Percentiles rank a stretch among this genome's conserved stretches.
These are phyloP conservation scores for Saccharomycopsis hybrid DNA, from an alignment of 1,139 yeast genomes.

Conservation along the genomic window DNA sequence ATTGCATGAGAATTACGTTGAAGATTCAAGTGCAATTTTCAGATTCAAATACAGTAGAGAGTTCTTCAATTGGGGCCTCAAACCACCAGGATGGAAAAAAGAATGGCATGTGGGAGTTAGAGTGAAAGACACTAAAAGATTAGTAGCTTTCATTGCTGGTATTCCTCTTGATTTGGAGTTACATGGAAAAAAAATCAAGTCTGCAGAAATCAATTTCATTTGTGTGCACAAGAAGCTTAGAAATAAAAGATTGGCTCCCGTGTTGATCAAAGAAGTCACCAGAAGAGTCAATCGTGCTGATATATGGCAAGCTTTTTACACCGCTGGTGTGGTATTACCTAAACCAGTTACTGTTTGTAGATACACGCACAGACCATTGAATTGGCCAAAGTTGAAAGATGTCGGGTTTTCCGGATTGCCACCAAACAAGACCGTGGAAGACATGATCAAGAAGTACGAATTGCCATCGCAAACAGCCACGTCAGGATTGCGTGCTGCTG, in stretches of 20 bases:
- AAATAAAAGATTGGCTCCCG: conserved; percentile 91
- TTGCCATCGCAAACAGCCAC: conserved; percentile 48
- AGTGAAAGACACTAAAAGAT: conserved; percentile 64
- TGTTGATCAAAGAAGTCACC: conserved; percentile 87
- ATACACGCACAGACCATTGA: conserved; percentile 88
- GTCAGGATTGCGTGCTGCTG: conserved; percentile 61
- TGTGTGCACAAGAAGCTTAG: conserved; percentile 92
- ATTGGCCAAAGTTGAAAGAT: conserved; percentile 84
- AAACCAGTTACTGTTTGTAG: conserved; percentile 85
- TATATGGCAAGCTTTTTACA: conserved; percentile 95
- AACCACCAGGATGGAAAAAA: conserved; percentile 86
- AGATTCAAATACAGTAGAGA: conserved; percentile 82
- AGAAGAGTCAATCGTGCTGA: conserved; percentile 78
- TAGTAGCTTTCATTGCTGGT: conserved; percentile 90
- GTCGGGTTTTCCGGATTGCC: conserved; percentile 87
- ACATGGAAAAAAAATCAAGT: conserved; percentile 47
- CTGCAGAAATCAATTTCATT: conserved; percentile 89
- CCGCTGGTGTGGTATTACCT: conserved; percentile 89
- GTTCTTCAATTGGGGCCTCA: conserved; percentile 88
- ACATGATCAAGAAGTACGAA: conserved; percentile 76
- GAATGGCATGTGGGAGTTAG: conserved; percentile 96
- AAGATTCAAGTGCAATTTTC: conserved; percentile 87
- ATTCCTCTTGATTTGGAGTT: conserved; percentile 71
- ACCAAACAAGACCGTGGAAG: conserved; percentile 62
- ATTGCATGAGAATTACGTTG: conserved; percentile 86